Percentiles rank a stretch among this genome's conserved stretches.
These are phyloP conservation scores for Chenopodium album DNA, from an alignment of 148 eudicot genomes.

Conservation along the genomic window DNA sequence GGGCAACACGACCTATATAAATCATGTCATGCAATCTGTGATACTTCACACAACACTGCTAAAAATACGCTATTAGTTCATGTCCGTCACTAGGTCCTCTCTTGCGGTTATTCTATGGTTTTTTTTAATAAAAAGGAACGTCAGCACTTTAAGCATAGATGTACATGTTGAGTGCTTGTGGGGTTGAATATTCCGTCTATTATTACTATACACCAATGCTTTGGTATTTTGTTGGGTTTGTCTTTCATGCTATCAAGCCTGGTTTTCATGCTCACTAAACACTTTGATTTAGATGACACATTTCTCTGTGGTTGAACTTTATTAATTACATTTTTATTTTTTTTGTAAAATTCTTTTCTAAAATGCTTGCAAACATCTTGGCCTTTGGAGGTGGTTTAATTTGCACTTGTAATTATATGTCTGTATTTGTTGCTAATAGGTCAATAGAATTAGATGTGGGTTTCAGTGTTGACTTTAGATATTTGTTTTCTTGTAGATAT, in stretches of 20 bases:
- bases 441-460: neutral
- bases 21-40: neutral
- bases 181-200: neutral
- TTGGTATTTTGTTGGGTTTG: neutral
- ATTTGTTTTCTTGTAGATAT: slow-evolving; percentile 49
- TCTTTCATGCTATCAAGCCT: neutral
- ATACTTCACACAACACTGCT: neutral
- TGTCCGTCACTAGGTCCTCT: neutral
- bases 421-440: neutral
- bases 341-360: neutral
- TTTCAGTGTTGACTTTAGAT: slow-evolving; percentile 23
- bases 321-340: neutral
- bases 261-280: neutral
- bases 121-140: neutral
- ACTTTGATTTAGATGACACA: neutral
- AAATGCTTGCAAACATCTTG: neutral
- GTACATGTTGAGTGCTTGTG: neutral
- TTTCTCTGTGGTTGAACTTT: neutral
- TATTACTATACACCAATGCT: neutral
- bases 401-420: neutral
- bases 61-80: neutral
- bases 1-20: neutral
- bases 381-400: neutral
- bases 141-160: neutral
- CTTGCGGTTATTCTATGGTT: neutral